A percentile compares a stretch with the other conserved stretches of the same genome.
Evolutionary conservation across 2,329 filamentous ascomycete species (phyloP).

Genomic region (Aspergillus proliferans): DNA sequence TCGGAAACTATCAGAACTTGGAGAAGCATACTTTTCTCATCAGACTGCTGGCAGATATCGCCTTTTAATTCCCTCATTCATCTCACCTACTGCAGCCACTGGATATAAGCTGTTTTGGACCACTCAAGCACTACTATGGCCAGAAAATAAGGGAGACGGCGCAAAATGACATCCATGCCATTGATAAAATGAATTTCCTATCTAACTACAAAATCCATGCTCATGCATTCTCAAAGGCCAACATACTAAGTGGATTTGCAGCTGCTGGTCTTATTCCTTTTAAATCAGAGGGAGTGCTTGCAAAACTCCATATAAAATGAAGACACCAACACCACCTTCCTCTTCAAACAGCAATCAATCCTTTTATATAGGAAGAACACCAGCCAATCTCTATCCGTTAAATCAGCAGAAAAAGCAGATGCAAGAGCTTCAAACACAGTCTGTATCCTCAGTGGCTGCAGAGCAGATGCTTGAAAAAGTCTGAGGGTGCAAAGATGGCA

Average conservation of each 20-base stretch:
- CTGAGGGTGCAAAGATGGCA: too few species aligned
- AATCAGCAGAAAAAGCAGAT: too few species aligned
- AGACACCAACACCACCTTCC: not conserved
- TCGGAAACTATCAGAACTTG: too few species aligned
- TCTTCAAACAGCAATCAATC: not conserved
- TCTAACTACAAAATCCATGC: not conserved
- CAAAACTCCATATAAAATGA: not conserved
- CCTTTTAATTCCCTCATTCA: not conserved
- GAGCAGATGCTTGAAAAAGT: too few species aligned
- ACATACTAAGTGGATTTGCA: not conserved
- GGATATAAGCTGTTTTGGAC: slow-evolving; percentile 1
- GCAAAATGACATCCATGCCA: not conserved
- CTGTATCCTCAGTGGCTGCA: too few species aligned
- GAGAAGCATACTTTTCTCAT: too few species aligned
- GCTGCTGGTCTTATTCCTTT: not conserved
- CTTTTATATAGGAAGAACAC: not conserved
- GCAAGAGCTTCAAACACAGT: too few species aligned
- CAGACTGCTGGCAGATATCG: too few species aligned
- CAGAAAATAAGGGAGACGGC: not conserved
- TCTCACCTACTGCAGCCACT: slow-evolving; percentile 3
- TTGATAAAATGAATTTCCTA: not conserved
- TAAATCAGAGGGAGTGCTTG: not conserved
- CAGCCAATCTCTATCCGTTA: too few species aligned
- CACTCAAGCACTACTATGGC: not conserved
- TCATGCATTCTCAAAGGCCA: not conserved